Evolutionary conservation across 169 alveolate genomes (phyloP), one percentile per base, ranked within the genome.

Genomic region (Plasmodium ovale): DNA sequence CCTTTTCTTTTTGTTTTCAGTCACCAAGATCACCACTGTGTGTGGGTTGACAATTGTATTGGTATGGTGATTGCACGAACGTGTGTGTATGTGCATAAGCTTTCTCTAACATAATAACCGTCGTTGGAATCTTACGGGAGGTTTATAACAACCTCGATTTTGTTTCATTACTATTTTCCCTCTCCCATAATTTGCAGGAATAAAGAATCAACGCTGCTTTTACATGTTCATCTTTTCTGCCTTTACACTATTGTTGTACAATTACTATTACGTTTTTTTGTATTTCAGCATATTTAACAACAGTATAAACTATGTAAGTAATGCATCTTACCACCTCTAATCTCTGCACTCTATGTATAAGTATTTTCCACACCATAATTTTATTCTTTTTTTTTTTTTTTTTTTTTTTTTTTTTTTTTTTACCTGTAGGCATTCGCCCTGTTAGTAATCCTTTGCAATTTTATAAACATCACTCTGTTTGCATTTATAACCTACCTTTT

Each of bases 21-120:
- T 42, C 96, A 94, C 29, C 96, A 93, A 96, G 99, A 97, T 79
- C 99, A 97, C 73, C 99, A 97, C 92, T 97, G 99, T 72, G 98
- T 96, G 31, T 98, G 99, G 99, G 96, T 98, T 25, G 98, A 97
- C 91, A 98, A 97, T 89, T 98, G 99, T 91, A 94, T 98, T 27
- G 99, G 98, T 35, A 70, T n/a, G n/a, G n/a, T n/a, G 68, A 51
- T 3, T 27, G 21, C 33, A 44, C n/a, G 35, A 7, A 67, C 29
- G 1, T 92, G 92, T 42, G 95, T n/a, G 39, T 37, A 65, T 65
- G 23, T 37, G 10, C 16, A 65, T 33, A 5, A n/a, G 39, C 39
- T 73, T 95, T 92, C 7, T 56, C 27, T 1, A 2, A n/a, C n/a
- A n/a, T n/a, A n/a, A n/a, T n/a, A n/a, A n/a, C n/a, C n/a, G n/a